phyloP scores from a whole-genome alignment of 768 basidiomycete genomes.

The Pleurotus pulmonarius region DNA sequence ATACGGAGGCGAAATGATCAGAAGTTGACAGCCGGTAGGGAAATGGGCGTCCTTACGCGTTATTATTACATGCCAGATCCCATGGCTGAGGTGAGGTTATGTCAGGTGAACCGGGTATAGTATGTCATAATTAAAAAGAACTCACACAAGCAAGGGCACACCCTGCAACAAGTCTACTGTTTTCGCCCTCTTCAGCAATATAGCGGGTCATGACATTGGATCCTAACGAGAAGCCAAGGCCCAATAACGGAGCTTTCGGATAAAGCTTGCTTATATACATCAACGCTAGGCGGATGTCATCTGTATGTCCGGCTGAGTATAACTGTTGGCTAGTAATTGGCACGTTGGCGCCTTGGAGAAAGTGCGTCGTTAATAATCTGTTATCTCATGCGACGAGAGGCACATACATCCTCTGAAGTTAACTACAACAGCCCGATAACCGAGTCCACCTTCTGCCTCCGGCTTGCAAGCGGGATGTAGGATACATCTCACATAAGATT shows the following conservation, averaged over 20 bases:
- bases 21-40: conserved; percentile 10
- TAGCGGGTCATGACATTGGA: conserved; percentile 90
- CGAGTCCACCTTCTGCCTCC: conserved; percentile 77
- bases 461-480: conserved; percentile 70
- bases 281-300: conserved; percentile 82
- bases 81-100: conserved; percentile 39
- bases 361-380: conserved; percentile 10
- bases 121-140: conserved; percentile 16
- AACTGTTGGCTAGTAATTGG: conserved; percentile 80
- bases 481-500: conserved; percentile 84
- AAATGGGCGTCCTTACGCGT: conserved; percentile 31
- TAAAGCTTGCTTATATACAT: conserved; percentile 69
- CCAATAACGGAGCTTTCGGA: conserved; percentile 79
- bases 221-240: conserved; percentile 91
- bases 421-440: conserved; percentile 86
- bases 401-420: conserved; percentile 89
- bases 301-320: conserved; percentile 86
- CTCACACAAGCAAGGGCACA: conserved; percentile 75
- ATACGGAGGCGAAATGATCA: conserved; percentile 9
- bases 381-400: conserved; percentile 5
- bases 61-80: conserved; percentile 47
- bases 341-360: conserved; percentile 68
- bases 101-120: conserved; percentile 2
- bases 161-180: conserved; percentile 58
- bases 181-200: conserved; percentile 75